Evolutionary conservation across 768 basidiomycete species (phyloP).

Genomic region (Mycena chlorophos): DNA sequence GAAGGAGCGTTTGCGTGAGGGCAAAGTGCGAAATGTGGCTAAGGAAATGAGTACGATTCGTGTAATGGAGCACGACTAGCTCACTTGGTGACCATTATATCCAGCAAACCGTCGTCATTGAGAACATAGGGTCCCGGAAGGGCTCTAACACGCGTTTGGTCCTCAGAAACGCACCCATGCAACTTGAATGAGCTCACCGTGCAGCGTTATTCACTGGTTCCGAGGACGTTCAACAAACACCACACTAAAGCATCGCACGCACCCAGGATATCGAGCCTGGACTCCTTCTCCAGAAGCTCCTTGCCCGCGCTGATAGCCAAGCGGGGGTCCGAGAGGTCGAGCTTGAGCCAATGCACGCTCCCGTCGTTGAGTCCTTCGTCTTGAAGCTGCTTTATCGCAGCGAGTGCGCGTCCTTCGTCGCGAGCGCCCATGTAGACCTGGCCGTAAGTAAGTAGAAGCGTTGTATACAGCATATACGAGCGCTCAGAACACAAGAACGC

Average conservation of each 20-base stretch:
- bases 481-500: not conserved
- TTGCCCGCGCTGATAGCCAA: conserved; percentile 36
- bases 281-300: conserved; percentile 39
- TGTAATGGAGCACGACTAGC: no score
- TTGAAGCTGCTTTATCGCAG: conserved; percentile 35
- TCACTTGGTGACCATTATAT: conserved; percentile 41
- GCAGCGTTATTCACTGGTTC: conserved; percentile 27
- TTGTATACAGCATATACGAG: not conserved
- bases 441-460: no score
- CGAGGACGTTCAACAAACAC: no score
- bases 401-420: conserved; percentile 31
- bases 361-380: conserved; percentile 35
- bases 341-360: conserved; percentile 34
- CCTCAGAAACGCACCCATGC: not conserved
- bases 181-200: conserved; percentile 12
- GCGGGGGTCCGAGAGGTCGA: conserved; percentile 42
- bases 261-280: conserved; percentile 46
- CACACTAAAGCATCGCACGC: conserved; percentile 13
- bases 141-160: not conserved
- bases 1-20: conserved; percentile 49
- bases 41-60: no score
- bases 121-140: conserved; percentile 10
- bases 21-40: conserved; percentile 47
- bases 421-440: conserved; percentile 35
- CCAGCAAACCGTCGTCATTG: conserved; percentile 24